Evolutionary conservation across 768 basidiomycete species (phyloP), one percentile per base, ranked within the genome.

Genomic region (Leucosporidium creatinivorum): DNA sequence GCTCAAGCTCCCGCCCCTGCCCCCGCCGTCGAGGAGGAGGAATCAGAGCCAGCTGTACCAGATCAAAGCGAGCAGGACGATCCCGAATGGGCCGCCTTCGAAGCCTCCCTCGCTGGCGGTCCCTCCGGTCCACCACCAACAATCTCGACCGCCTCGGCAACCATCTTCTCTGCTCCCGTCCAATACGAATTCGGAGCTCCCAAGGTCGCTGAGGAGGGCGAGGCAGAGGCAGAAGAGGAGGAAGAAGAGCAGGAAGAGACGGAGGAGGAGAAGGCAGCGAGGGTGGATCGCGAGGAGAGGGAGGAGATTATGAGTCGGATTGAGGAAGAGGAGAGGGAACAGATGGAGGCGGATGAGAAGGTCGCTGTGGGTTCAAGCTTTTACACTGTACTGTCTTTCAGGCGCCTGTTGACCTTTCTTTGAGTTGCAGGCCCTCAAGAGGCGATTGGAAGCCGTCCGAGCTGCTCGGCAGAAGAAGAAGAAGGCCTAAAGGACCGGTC

Each of bases 321-420:
- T 12, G 31, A 51, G 39, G 66, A 61, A 50, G 66, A 67, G 49
- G 66, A 67, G 50, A 19, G 66, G 25, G 66, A 67, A 49, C 66
- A 67, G 61, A 50, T 25, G 44, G 69, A 70, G 60, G 69, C 69
- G 7, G 69, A 70, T 25, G 66, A 67, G 39, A 70, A 70, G 47
- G 69, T 70, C 8, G 39, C 59, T 44, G 72, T 67, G 48, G 23
- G 72, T 72, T 8, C 1, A 19, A 3, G 17, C 23, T 47, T 31
- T 4, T 33, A 25, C 30, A 8, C 31, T 39, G 4, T 18, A 4
- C 21, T 36, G 21, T 47, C n/a, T 47, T 17, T 8, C 2, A 1
- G 15, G 28, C 12, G 25, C 9, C 48, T 3, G 18, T 2, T 23
- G 1, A 31, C 57, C 15, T 18, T 13, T 8, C 17, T 6, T 17